Evolutionary conservation across 1,284 basidiomycete genomes (phyloP), one percentile per base, ranked within the genome.

Genomic region (Ceratorhiza oryzae-sativae): DNA sequence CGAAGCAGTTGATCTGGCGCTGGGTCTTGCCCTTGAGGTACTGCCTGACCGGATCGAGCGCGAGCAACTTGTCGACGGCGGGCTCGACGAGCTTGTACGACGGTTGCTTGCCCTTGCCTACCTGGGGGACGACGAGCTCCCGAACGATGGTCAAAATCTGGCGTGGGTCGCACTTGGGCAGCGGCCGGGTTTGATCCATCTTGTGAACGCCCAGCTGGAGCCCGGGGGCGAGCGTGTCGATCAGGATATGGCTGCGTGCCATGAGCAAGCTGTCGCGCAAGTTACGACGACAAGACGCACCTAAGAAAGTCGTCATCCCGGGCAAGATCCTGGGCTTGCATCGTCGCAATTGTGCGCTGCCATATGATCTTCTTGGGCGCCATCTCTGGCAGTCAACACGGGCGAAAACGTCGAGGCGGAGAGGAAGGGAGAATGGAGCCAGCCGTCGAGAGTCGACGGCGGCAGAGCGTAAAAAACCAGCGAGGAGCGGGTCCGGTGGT

Each of bases 251-350:
- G 53, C 73, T 72, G 70, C 30, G 30, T 32, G 10, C 46, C 23
- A 25, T 55, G 27, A 46, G 68, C 41, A 20, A 36, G 20, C 25
- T 13, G 41, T 49, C 30, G 18, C 6, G 32, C 15, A 2, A 15
- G 4, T 45, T 36, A 13, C 13, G 10, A 12, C 41, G 56, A 39
- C 27, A 34, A 45, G 18, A 73, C 76, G n/a, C 62, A 77, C 78
- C 89, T 90, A 79, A 93, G 87, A 80, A 93, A 93, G 81, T 93
- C 91, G 80, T 93, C 91, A 82, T 93, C 92, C 80, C 87, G 88
- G 75, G 91, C 90, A 73, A 93, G 86, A 86, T 93, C 91, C 79
- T 86, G 86, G 84, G 92, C 90, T 82, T 92, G 90, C 92, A 93
- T 93, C n/a, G 73, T 68, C 34, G 73, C 75, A 46, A 68, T 51